Evolutionary conservation across 169 alveolate species (phyloP).

Genomic region (Hammondia hammondi): DNA sequence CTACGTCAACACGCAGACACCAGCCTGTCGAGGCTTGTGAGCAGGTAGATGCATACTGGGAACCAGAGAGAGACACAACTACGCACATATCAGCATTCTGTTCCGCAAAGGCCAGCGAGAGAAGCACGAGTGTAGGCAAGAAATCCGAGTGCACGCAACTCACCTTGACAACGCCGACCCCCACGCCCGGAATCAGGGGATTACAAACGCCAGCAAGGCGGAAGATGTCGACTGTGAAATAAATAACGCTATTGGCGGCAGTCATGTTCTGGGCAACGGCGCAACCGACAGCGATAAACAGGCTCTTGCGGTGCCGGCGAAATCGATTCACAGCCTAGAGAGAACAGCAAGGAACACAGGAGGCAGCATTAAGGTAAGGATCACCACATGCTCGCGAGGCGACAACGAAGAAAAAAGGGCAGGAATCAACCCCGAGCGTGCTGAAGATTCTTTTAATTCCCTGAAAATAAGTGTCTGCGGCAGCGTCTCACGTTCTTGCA

Average conservation of each 20-base stretch:
- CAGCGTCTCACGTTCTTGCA: not conserved
- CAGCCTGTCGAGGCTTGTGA: too few species aligned
- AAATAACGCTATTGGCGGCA: slow-evolving; percentile 58
- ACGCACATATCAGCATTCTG: not conserved
- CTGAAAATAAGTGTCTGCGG: not conserved
- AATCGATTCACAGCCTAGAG: not conserved
- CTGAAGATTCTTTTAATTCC: not conserved
- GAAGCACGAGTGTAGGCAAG: not conserved
- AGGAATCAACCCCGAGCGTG: not conserved
- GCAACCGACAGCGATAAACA: slow-evolving; percentile 62
- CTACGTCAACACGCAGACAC: too few species aligned
- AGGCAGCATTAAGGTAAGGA: not conserved
- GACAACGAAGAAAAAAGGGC: not conserved
- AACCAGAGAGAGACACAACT: too few species aligned
- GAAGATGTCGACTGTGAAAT: slow-evolving; percentile 48
- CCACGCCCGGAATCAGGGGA: slow-evolving; percentile 53
- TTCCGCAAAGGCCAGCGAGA: not conserved
- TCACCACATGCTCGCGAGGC: not conserved
- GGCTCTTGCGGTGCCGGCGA: not conserved
- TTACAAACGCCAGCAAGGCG: slow-evolving; percentile 43
- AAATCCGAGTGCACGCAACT: not conserved
- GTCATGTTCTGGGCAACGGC: slow-evolving; percentile 67
- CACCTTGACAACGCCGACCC: slow-evolving; percentile 60
- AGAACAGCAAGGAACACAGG: not conserved
- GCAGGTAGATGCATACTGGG: too few species aligned